Base-by-base conservation (phyloP, 345 rosid genomes). In the Acer yangbiense region DNA sequence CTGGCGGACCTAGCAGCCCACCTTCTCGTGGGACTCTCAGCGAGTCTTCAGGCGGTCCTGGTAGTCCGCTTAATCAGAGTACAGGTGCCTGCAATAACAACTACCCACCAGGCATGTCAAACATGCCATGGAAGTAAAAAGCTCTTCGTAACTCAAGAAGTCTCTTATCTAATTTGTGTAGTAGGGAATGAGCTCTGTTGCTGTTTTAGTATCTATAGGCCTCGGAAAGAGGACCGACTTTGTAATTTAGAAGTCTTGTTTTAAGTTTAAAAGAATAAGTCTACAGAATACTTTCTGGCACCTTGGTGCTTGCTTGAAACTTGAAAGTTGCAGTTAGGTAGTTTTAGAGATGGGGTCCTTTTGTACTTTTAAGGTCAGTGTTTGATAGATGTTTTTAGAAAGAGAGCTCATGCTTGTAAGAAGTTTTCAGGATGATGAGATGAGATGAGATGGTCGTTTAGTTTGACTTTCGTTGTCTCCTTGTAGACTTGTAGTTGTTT, bases 31-130 rank as follows among this genome's bases (percentile, higher is more conserved):
- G 89, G 29, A 79, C 85, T 66, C 78, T 82, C 48, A 88, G 93
- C 27, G 95, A 85, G 77, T 91, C 95, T 11, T 87, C 97, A 2
- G 88, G 87, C 17, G 90, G 88, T 27, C 81, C 82, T 44, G 90
- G 85, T 3, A 91, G 88, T 83, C 91, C 92, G 57, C 89, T 80
- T 82, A 89, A 90, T 81, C 93, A 85, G 74, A 84, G 78, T 78
- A 68, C 87, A 11, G 89, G 87, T 54, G 88, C 83, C 78, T 86
- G 84, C 88, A 86, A 77, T 58, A 87, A 83, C 85, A 82, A 69
- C 77, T 79, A 80, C 58, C 85, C 82, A 9, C 90, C 80, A 63
- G 80, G 81, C 83, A 87, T 88, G 80, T 48, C 72, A n/a, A 72
- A 35, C 39, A 35, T 35, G 39, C 39, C 39, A 35, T 35, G 39